phyloP scores from a whole-genome alignment of 805 yeast genomes.

The Candida pseudoglaebosa region DNA sequence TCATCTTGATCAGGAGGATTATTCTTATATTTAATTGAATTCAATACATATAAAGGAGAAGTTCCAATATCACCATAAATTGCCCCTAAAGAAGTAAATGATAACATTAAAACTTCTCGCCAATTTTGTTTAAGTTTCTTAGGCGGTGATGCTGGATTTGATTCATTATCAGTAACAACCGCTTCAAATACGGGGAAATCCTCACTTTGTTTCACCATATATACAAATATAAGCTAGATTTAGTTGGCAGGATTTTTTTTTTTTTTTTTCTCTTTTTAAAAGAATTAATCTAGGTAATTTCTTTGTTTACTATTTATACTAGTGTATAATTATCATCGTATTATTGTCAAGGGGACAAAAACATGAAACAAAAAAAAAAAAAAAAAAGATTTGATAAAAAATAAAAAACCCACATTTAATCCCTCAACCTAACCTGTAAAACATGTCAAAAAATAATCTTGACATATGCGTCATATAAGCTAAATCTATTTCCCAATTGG shows the following conservation, averaged over 20 bases:
- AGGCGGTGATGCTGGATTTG: conserved; percentile 4
- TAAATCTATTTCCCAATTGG: too few relatives aligned
- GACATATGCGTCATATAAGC: too few relatives aligned
- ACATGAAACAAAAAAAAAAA: not conserved
- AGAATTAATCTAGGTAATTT: not conserved
- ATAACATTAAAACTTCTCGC: conserved; percentile 21
- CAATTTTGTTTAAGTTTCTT: conserved; percentile 15
- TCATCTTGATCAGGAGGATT: conserved; percentile 34
- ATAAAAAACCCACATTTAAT: too few relatives aligned
- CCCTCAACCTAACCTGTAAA: too few relatives aligned
- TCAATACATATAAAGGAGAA: conserved; percentile 51
- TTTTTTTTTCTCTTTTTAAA: too few relatives aligned
- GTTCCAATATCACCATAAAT: conserved; percentile 64
- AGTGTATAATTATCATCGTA: not conserved
- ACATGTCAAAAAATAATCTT: too few relatives aligned
- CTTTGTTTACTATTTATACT: not conserved
- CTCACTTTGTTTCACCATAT: not conserved
- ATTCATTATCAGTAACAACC: conserved; percentile 5
- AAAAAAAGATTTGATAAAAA: too few relatives aligned
- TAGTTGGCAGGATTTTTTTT: too few relatives aligned
- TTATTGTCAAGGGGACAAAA: not conserved
- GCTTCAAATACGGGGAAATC: conserved; percentile 4
- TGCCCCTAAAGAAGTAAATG: conserved; percentile 53
- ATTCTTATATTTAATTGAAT: conserved; percentile 26
- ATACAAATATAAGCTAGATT: too few relatives aligned